Evolutionary conservation across 805 yeast genomes (phyloP).

Genomic region (Sugiyamaella mastotermitis): DNA sequence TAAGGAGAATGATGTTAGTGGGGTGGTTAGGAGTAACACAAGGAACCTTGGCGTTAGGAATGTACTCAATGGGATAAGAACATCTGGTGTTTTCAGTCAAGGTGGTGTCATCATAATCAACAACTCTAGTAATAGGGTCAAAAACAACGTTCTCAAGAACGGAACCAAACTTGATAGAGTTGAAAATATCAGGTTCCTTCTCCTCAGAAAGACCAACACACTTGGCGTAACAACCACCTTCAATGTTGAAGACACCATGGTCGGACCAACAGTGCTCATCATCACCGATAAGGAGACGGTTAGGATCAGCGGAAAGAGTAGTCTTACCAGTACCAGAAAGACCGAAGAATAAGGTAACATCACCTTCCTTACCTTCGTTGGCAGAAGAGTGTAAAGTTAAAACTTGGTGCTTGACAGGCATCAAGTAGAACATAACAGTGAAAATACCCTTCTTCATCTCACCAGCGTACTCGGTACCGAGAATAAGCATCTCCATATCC

Average conservation of each 20-base stretch:
- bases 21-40: conserved; percentile 89
- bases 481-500: conserved; percentile 96
- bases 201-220: conserved; percentile 84
- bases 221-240: conserved; percentile 99
- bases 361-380: conserved; percentile 79
- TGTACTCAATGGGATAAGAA: conserved; percentile 96
- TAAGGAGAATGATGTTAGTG: conserved; percentile 80
- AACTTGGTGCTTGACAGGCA: conserved; percentile 90
- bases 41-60: conserved; percentile 94
- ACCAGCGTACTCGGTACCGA: conserved; percentile 99
- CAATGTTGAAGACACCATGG: conserved; percentile 96
- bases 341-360: conserved; percentile 94
- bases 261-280: conserved; percentile 99
- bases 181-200: conserved; percentile 96
- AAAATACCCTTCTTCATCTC: conserved; percentile 99
- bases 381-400: conserved; percentile 93
- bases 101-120: conserved; percentile 74
- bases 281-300: conserved; percentile 91
- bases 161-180: conserved; percentile 91
- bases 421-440: conserved; percentile 97
- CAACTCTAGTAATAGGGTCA: conserved; percentile 70
- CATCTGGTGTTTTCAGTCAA: conserved; percentile 98
- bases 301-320: conserved; percentile 92
- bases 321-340: conserved; percentile 98
- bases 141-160: conserved; percentile 90